Evolutionary conservation across 2,329 filamentous ascomycete species (phyloP).

Genomic region (Xylariales sp.): DNA sequence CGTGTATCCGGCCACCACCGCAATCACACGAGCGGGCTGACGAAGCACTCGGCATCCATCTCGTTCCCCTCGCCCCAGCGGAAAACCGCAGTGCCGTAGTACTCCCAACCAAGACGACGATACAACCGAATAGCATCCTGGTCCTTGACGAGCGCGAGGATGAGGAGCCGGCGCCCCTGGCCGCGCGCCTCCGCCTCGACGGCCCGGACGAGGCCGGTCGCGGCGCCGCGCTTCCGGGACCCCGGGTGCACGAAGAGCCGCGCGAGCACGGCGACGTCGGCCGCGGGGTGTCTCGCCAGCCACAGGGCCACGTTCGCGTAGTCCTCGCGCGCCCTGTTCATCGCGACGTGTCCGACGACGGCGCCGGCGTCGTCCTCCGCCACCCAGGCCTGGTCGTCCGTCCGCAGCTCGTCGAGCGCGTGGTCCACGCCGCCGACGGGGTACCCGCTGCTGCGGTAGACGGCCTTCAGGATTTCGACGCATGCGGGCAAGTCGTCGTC

Average conservation of each 20-base stretch:
- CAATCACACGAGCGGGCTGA: slow-evolving; percentile 26
- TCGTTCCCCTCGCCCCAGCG: slow-evolving; percentile 35
- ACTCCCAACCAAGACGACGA: slow-evolving; percentile 36
- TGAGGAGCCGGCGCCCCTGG: slow-evolving; percentile 30
- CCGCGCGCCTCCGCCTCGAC: slow-evolving; percentile 34
- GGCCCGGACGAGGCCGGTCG: slow-evolving; percentile 32
- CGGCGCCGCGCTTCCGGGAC: slow-evolving; percentile 30
- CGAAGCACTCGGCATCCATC: slow-evolving; percentile 38
- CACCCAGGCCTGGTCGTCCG: slow-evolving; percentile 37
- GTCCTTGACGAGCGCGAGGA: slow-evolving; percentile 40
- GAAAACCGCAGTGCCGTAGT: slow-evolving; percentile 36
- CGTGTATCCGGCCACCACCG: not conserved
- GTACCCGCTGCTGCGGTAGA: slow-evolving; percentile 40
- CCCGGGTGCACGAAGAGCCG: slow-evolving; percentile 39
- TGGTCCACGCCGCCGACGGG: slow-evolving; percentile 38
- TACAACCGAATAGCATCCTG: slow-evolving; percentile 41
- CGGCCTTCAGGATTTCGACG: slow-evolving; percentile 32
- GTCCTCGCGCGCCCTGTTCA: slow-evolving; percentile 21
- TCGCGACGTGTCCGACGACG: slow-evolving; percentile 36
- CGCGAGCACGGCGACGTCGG: slow-evolving; percentile 30
- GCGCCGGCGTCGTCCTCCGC: slow-evolving; percentile 24
- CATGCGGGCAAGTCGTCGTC: slow-evolving; percentile 35
- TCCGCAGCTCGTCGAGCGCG: slow-evolving; percentile 28
- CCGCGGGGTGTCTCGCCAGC: slow-evolving; percentile 29
- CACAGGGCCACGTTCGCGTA: slow-evolving; percentile 32